A percentile compares a stretch with the other conserved stretches of the same genome.
These are phyloP conservation scores for Haplosporangium gracile DNA, from an alignment of 192 early-diverging fungal genomes.

Conservation along the genomic window DNA sequence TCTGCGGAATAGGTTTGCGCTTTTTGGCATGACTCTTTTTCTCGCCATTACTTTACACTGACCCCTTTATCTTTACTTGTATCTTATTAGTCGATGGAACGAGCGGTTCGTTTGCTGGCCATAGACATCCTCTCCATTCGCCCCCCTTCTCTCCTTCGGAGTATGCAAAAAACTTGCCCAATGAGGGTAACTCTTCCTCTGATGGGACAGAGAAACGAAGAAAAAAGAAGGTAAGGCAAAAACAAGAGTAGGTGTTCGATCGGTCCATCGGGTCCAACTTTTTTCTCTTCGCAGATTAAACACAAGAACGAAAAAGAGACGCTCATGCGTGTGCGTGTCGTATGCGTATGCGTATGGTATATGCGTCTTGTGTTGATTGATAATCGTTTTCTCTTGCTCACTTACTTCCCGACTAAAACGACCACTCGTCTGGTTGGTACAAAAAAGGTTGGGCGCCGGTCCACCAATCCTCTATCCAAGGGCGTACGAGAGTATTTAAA, in stretches of 20 bases:
- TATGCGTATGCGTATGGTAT: not conserved
- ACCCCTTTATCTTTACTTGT: not conserved
- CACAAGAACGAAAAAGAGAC: not conserved
- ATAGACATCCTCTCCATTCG: not conserved
- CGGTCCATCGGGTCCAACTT: not conserved
- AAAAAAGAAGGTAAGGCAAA: not conserved
- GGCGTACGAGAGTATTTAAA: not conserved
- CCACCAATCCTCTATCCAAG: not conserved
- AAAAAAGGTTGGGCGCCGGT: not conserved
- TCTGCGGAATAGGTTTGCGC: constrained; percentile 1
- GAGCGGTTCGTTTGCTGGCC: not conserved
- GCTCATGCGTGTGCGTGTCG: not conserved
- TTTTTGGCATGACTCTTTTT: not conserved
- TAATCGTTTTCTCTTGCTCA: not conserved
- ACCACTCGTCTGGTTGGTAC: not conserved
- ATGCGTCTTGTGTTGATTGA: not conserved
- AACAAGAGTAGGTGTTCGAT: not conserved
- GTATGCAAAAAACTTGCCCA: not conserved
- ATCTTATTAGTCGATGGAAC: too few species aligned
- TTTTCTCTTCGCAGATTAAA: not conserved
- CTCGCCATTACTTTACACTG: not conserved
- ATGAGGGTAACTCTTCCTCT: not conserved
- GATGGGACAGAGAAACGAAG: not conserved
- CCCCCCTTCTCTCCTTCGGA: not conserved
- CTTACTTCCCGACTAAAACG: not conserved